Evolutionary conservation across 2,329 filamentous ascomycete species (phyloP).

Genomic region (Colletotrichum plurivorum): DNA sequence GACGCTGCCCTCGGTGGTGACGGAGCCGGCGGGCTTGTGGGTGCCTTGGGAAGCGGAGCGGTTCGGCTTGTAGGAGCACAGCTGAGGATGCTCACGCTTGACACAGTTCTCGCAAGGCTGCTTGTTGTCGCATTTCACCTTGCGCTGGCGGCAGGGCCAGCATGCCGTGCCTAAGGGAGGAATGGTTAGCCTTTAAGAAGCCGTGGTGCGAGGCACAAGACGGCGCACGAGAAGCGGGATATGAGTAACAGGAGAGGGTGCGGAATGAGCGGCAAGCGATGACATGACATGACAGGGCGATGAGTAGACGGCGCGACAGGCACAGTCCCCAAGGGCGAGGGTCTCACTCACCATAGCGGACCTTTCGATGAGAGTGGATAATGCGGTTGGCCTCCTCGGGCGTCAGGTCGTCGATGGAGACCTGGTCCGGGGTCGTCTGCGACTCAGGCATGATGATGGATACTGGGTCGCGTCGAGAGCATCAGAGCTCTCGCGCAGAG

Average conservation of each 20-base stretch:
- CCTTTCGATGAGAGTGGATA: conserved; percentile 78
- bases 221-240: neutral
- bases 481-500: conserved; percentile 15
- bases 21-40: conserved; percentile 47
- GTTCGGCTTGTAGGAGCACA: conserved; percentile 79
- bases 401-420: conserved; percentile 69
- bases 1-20: conserved; percentile 42
- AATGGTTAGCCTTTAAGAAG: conserved; percentile 4
- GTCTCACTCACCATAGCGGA: conserved; percentile 72
- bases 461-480: conserved; percentile 6
- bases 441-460: conserved; percentile 58
- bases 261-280: neutral
- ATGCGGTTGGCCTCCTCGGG: conserved; percentile 77
- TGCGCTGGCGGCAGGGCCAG: conserved; percentile 77
- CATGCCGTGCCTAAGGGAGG: conserved; percentile 68
- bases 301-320: conserved; percentile 7
- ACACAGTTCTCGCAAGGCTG: conserved; percentile 78
- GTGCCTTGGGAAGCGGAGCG: conserved; percentile 50
- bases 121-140: conserved; percentile 79
- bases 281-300: neutral
- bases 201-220: neutral
- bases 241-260: neutral
- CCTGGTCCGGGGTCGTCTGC: conserved; percentile 59
- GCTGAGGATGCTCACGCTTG: conserved; percentile 74
- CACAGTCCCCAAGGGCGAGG: neutral